phyloP scores from a whole-genome alignment of 2,329 filamentous ascomycete species.

The Stromatinia cepivora region DNA sequence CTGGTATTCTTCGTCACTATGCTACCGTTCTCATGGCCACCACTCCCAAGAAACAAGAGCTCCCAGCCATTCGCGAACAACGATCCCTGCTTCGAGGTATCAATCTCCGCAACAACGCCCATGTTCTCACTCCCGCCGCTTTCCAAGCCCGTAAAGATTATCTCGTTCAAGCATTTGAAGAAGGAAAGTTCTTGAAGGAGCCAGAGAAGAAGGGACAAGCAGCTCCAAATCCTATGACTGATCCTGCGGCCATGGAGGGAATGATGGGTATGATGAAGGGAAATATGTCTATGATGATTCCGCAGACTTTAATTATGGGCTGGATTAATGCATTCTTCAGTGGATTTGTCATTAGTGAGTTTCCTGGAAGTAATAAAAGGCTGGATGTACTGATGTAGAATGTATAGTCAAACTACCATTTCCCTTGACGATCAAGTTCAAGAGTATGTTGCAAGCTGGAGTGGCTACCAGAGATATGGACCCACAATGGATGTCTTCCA shows the following conservation, averaged over 20 bases:
- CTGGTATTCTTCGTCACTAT: constrained; percentile 94
- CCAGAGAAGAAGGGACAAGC: constrained; percentile 83
- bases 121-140: constrained; percentile 72
- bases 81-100: constrained; percentile 81
- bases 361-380: background rate
- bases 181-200: constrained; percentile 84
- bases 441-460: constrained; percentile 97
- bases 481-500: constrained; percentile 95
- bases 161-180: constrained; percentile 80
- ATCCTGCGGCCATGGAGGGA: constrained; percentile 95
- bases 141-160: constrained; percentile 81
- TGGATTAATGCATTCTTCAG: constrained; percentile 99
- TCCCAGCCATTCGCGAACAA: constrained; percentile 79
- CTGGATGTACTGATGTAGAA: constrained; percentile 26
- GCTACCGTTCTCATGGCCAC: constrained; percentile 73
- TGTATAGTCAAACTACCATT: constrained; percentile 87
- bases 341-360: constrained; percentile 92
- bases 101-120: constrained; percentile 78
- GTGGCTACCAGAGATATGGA: constrained; percentile 96
- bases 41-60: constrained; percentile 54
- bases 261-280: constrained; percentile 99
- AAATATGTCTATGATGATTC: constrained; percentile 99
- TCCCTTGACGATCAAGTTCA: constrained; percentile 97
- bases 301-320: constrained; percentile 98
- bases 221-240: constrained; percentile 89